These are phyloP conservation scores for Leccinum barrowsii DNA, from an alignment of 768 basidiomycete species.

Conservation along the genomic window DNA sequence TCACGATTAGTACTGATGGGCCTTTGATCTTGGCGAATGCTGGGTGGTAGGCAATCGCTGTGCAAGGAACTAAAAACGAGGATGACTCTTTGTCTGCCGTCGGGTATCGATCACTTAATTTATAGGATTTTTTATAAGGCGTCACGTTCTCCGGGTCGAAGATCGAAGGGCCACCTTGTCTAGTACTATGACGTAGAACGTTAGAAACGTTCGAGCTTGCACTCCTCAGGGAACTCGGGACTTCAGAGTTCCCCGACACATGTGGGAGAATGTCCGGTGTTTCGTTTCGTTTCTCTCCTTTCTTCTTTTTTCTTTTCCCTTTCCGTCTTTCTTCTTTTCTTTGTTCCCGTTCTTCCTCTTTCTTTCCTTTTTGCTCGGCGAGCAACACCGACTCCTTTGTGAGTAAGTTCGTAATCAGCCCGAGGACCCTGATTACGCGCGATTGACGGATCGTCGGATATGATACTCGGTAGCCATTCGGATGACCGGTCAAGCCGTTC, in stretches of 20 bases:
- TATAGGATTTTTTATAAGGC: neutral
- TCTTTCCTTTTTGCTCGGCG: neutral
- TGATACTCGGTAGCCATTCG: neutral
- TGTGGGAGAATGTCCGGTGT: neutral
- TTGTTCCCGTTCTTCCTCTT: neutral
- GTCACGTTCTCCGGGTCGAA: neutral
- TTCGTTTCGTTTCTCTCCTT: neutral
- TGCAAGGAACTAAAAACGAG: constrained; percentile 2
- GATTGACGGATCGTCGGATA: constrained; percentile 7
- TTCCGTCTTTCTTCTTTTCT: neutral
- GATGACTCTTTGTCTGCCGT: neutral
- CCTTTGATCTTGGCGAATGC: neutral
- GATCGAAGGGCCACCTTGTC: neutral
- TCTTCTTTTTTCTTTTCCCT: neutral
- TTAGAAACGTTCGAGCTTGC: neutral
- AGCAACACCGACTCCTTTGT: neutral
- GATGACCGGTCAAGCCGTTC: neutral
- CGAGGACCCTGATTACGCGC: constrained; percentile 8
- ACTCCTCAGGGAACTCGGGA: neutral
- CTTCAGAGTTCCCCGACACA: neutral
- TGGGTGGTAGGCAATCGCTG: constrained; percentile 10
- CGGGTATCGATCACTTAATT: neutral
- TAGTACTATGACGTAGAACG: neutral
- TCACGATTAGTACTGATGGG: neutral
- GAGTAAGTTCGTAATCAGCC: neutral